phyloP scores from a whole-genome alignment of 2,329 filamentous ascomycete genomes.

The Phaeoacremonium minimum region DNA sequence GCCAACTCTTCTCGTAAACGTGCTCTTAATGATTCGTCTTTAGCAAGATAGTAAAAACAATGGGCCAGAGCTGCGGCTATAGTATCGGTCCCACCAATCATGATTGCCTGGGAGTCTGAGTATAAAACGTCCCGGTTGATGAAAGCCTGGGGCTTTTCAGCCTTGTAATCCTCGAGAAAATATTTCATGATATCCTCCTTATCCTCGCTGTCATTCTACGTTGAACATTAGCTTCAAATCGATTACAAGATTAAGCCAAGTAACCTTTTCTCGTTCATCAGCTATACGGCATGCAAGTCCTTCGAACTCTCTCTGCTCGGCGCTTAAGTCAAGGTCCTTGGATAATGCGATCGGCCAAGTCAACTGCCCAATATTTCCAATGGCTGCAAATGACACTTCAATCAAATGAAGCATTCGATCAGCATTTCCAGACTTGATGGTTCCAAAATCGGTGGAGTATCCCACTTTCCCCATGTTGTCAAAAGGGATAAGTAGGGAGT shows the following conservation, averaged over 20 bases:
- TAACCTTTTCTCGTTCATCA: background rate
- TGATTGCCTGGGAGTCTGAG: slow-evolving; percentile 4
- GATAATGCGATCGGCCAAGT: slow-evolving; percentile 15
- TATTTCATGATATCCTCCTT: slow-evolving; percentile 9
- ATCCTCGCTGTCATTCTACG: slow-evolving; percentile 4
- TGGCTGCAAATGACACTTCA: slow-evolving; percentile 12
- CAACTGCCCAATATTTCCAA: slow-evolving; percentile 12
- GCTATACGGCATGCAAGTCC: background rate
- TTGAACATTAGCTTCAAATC: no score
- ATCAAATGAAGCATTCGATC: slow-evolving; percentile 15
- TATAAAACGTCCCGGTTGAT: slow-evolving; percentile 4
- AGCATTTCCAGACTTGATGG: slow-evolving; percentile 15
- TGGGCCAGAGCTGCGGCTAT: slow-evolving; percentile 5
- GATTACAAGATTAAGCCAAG: no score
- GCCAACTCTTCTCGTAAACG: slow-evolving; percentile 6
- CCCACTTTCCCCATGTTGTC: slow-evolving; percentile 22
- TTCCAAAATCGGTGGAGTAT: slow-evolving; percentile 17
- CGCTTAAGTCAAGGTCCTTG: slow-evolving; percentile 1
- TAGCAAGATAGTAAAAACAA: slow-evolving; percentile 8
- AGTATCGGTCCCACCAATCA: slow-evolving; percentile 5
- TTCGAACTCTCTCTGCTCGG: slow-evolving; percentile 1
- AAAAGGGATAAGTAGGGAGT: slow-evolving; percentile 18
- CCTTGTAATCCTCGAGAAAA: slow-evolving; percentile 7
- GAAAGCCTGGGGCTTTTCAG: slow-evolving; percentile 8
- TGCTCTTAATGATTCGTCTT: background rate